These are phyloP conservation scores for Marasmius oreades DNA, from an alignment of 1,284 basidiomycete species.

Conservation along the genomic window DNA sequence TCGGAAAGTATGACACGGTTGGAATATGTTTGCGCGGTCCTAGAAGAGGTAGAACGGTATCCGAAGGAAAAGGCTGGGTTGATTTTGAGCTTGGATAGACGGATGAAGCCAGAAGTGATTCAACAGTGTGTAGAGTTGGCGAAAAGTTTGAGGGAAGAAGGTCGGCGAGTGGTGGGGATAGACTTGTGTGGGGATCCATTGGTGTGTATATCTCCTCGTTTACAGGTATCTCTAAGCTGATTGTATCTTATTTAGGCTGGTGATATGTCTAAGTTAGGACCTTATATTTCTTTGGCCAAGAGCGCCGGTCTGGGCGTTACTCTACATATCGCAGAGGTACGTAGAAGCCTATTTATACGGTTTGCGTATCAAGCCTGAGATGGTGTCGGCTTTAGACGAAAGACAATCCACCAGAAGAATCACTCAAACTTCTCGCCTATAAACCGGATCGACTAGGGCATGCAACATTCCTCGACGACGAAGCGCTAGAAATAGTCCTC, in stretches of 20 bases:
- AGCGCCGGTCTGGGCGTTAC: slow-evolving; percentile 63
- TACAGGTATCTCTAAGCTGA: neutral
- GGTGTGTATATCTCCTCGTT: slow-evolving; percentile 24
- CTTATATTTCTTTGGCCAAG: slow-evolving; percentile 53
- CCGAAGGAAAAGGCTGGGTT: slow-evolving; percentile 47
- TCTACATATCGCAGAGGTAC: slow-evolving; percentile 78
- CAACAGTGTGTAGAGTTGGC: slow-evolving; percentile 59
- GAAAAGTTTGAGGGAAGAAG: slow-evolving; percentile 48
- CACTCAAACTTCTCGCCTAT: slow-evolving; percentile 59
- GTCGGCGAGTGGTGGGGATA: slow-evolving; percentile 68
- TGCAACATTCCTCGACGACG: slow-evolving; percentile 73
- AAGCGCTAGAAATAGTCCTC: slow-evolving; percentile 54
- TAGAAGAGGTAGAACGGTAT: slow-evolving; percentile 63
- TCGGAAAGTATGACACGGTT: slow-evolving; percentile 51
- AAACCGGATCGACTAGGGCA: slow-evolving; percentile 73
- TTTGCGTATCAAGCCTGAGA: neutral
- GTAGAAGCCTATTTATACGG: slow-evolving; percentile 1
- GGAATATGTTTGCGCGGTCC: slow-evolving; percentile 60
- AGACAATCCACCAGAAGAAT: slow-evolving; percentile 55
- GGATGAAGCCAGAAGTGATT: slow-evolving; percentile 50
- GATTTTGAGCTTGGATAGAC: slow-evolving; percentile 71
- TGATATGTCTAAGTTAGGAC: slow-evolving; percentile 49
- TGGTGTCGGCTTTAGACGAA: slow-evolving; percentile 31
- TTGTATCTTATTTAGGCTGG: slow-evolving; percentile 39
- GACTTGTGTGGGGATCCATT: slow-evolving; percentile 78